Evolutionary conservation across 1,284 basidiomycete species (phyloP).

Genomic region (Heterobasidion irregulare): DNA sequence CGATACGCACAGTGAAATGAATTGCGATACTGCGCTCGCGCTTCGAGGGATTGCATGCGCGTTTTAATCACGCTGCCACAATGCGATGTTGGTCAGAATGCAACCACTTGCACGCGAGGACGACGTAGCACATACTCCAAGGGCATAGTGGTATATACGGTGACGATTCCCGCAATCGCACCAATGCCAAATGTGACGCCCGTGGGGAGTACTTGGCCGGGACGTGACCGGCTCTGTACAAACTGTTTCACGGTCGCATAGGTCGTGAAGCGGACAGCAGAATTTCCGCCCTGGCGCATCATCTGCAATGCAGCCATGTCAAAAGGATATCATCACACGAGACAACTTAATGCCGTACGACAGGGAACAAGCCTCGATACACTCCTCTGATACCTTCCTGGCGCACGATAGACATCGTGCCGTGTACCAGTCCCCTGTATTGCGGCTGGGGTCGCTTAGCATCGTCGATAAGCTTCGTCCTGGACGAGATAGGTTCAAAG

Average conservation of each 20-base stretch:
- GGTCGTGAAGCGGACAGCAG: conserved; percentile 93
- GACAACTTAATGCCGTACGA: conserved; percentile 46
- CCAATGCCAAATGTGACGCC: conserved; percentile 94
- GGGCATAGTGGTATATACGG: conserved; percentile 93
- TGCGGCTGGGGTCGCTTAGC: conserved; percentile 78
- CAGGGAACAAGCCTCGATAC: conserved; percentile 91
- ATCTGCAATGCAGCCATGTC: conserved; percentile 42
- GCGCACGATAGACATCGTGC: conserved; percentile 73
- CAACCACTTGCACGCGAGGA: background rate
- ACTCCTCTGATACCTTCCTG: conserved; percentile 81
- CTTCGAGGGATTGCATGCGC: conserved; percentile 91
- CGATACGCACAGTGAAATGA: conserved; percentile 92
- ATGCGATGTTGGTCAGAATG: background rate
- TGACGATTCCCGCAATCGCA: conserved; percentile 88
- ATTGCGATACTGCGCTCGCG: conserved; percentile 79
- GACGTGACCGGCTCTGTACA: conserved; percentile 76
- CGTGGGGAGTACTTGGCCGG: conserved; percentile 80
- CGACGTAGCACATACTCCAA: conserved; percentile 59
- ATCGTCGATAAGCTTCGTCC: conserved; percentile 98
- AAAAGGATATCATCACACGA: background rate
- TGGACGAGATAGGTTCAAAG: conserved; percentile 21
- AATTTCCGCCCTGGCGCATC: conserved; percentile 97
- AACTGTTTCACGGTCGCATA: conserved; percentile 92
- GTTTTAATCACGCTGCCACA: conserved; percentile 85
- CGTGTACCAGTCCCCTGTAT: conserved; percentile 86